These are phyloP conservation scores for Lactarius vividus DNA, from an alignment of 768 basidiomycete species.

Conservation along the genomic window DNA sequence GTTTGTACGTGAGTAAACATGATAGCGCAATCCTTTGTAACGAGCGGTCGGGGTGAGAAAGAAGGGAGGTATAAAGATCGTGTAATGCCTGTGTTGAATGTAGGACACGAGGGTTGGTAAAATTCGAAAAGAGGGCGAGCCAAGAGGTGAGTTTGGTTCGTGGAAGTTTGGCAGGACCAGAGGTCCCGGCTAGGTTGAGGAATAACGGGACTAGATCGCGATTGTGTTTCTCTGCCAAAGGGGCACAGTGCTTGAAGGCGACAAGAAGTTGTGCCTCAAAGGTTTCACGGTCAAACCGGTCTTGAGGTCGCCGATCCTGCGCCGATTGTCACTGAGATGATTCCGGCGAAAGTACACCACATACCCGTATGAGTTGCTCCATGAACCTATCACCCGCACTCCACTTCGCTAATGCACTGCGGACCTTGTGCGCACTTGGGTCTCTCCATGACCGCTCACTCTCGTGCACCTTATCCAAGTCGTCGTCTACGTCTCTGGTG, in stretches of 20 bases:
- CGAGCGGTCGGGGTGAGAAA: slow-evolving; percentile 80
- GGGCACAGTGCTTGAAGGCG: slow-evolving; percentile 63
- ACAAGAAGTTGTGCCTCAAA: slow-evolving; percentile 82
- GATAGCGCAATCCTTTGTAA: slow-evolving; percentile 74
- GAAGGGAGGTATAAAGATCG: slow-evolving; percentile 62
- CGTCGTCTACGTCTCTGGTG: slow-evolving; percentile 29
- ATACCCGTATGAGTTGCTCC: slow-evolving; percentile 38
- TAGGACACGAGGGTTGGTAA: slow-evolving; percentile 89
- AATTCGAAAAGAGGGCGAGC: slow-evolving; percentile 85
- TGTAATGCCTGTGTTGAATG: slow-evolving; percentile 64
- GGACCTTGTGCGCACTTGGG: slow-evolving; percentile 63
- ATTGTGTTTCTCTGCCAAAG: slow-evolving; percentile 82
- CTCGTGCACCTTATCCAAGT: slow-evolving; percentile 47
- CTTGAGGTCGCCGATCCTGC: slow-evolving; percentile 42
- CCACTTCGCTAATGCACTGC: slow-evolving; percentile 50
- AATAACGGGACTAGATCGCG: slow-evolving; percentile 87
- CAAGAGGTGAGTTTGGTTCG: slow-evolving; percentile 68
- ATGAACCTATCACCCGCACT: slow-evolving; percentile 35
- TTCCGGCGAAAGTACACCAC: slow-evolving; percentile 8
- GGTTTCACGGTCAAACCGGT: slow-evolving; percentile 67
- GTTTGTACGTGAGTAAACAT: slow-evolving; percentile 83
- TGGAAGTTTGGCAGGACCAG: slow-evolving; percentile 43
- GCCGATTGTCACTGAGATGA: not conserved
- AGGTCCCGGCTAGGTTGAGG: slow-evolving; percentile 47
- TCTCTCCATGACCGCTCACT: slow-evolving; percentile 77